A percentile compares a stretch with the other conserved stretches of the same genome.
These are phyloP conservation scores for Urochloa ruziziensis DNA, from an alignment of 176 grass and related monocot species.

Conservation along the genomic window DNA sequence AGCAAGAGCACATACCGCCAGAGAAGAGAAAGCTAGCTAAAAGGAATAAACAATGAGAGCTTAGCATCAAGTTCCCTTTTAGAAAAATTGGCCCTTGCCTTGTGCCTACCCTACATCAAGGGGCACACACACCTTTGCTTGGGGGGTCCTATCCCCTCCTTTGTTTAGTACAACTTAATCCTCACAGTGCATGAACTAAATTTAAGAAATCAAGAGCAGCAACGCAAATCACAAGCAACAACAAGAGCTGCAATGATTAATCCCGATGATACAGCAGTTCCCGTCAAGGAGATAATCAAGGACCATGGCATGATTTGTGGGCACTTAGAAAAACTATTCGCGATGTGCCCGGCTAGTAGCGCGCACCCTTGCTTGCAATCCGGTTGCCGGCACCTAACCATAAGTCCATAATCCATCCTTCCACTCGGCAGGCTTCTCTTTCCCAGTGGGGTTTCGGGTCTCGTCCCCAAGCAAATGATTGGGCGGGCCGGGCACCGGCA, in stretches of 20 bases:
- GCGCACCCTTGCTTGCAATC: neutral
- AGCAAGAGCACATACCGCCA: neutral
- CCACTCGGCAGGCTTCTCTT: neutral
- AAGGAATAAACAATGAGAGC: neutral
- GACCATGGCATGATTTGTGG: neutral
- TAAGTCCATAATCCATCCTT: neutral
- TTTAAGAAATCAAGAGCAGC: neutral
- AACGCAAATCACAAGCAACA: constrained; percentile 13
- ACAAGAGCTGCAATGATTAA: neutral
- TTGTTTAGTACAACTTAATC: neutral
- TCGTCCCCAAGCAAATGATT: neutral
- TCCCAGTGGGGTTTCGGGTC: too few relatives aligned
- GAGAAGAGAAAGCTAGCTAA: neutral
- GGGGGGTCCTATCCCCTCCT: neutral
- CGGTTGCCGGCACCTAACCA: constrained; percentile 1
- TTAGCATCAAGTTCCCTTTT: constrained; percentile 29
- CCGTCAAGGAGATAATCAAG: neutral
- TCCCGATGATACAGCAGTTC: neutral
- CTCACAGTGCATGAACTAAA: neutral
- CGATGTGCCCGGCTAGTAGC: neutral
- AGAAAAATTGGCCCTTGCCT: constrained; percentile 24
- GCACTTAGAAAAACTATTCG: neutral
- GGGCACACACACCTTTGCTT: constrained; percentile 14
- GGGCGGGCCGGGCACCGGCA: neutral
- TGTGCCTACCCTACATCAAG: constrained; percentile 49